Percentiles rank a stretch among this genome's conserved stretches.
Conservation (phyloP, 139 green algal genomes). For the Dunaliella sp. region DNA sequence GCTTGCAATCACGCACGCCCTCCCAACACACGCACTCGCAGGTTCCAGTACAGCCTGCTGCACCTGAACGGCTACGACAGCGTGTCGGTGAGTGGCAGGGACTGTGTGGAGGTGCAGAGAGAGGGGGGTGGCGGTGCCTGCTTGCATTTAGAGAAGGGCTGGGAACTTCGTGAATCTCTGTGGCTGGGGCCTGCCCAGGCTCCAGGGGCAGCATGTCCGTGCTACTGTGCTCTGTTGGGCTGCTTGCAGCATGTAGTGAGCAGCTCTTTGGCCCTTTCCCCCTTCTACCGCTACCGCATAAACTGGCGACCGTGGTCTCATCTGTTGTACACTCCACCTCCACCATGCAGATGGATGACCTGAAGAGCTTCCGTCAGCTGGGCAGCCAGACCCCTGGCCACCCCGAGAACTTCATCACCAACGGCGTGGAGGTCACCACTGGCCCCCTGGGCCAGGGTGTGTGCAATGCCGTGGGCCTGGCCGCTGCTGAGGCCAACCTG, state of each 20-base stretch:
- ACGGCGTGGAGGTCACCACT: slow-evolving; percentile 96
- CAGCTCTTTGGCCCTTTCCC: too few relatives aligned
- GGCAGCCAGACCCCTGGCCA: slow-evolving; percentile 90
- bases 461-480: slow-evolving; percentile 94
- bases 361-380: slow-evolving; percentile 98
- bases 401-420: slow-evolving; percentile 97
- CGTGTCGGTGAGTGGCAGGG: slow-evolving; percentile 65
- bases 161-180: too few relatives aligned
- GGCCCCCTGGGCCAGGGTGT: slow-evolving; percentile 96
- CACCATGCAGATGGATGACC: slow-evolving; percentile 82
- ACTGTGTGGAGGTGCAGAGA: too few relatives aligned
- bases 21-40: background rate
- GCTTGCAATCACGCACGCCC: background rate
- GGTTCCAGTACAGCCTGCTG: slow-evolving; percentile 94
- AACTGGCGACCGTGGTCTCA: background rate
- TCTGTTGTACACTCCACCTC: background rate
- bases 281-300: too few relatives aligned
- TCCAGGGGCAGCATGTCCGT: too few relatives aligned
- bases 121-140: too few relatives aligned
- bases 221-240: slow-evolving; percentile 16
- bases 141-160: too few relatives aligned
- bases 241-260: too few relatives aligned
- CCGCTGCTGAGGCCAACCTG: slow-evolving; percentile 90
- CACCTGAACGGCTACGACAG: slow-evolving; percentile 93
- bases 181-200: too few relatives aligned